Evolutionary conservation across 148 eudicot species (phyloP), one percentile per base, ranked within the genome.

Genomic region (Rhododendron henanense): DNA sequence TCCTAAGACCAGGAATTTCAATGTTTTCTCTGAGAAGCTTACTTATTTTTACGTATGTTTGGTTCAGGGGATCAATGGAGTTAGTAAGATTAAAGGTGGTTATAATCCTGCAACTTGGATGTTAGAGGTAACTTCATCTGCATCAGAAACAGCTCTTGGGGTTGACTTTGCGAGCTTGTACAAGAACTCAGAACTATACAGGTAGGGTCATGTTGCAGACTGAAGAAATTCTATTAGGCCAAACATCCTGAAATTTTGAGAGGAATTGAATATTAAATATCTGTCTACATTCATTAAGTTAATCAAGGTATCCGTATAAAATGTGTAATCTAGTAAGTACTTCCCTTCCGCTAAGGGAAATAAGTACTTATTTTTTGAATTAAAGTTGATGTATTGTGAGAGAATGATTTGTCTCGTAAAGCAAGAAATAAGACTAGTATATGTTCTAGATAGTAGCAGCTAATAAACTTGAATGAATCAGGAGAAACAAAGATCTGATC

Each of bases 91-190:
- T 37, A 91, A 85, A 85, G 94, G 91, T 67, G 90, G 91, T 25
- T 90, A 93, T 78, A 93, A 93, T 87, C 95, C 95, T 47, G 94
- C 95, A 41, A 92, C 93, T 50, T 93, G 95, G 95, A 93, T 93
- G 94, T 78, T 93, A 71, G 94, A 93, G 48, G 88, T 90, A 41
- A 91, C 92, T 82, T 88, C 92, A 28, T n/a, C 86, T 55, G 87
- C 90, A 84, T 88, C 85, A 81, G 95, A 93, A 90, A 84, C 84
- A 82, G 44, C 75, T 79, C 85, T 86, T 16, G 92, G 90, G 44
- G 85, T 88, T 25, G 79, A 89, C 85, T 93, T 93, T 85, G 83
- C 92, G 8, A 82, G 89, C 63, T 5, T 88, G 37, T 92, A 92
- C 90, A 91, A 81, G 48, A 87, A 84, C 80, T 92, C 94, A 48